Base-by-base conservation (phyloP, 371 early-diverging fungal genomes). In the Mycotypha africana region DNA sequence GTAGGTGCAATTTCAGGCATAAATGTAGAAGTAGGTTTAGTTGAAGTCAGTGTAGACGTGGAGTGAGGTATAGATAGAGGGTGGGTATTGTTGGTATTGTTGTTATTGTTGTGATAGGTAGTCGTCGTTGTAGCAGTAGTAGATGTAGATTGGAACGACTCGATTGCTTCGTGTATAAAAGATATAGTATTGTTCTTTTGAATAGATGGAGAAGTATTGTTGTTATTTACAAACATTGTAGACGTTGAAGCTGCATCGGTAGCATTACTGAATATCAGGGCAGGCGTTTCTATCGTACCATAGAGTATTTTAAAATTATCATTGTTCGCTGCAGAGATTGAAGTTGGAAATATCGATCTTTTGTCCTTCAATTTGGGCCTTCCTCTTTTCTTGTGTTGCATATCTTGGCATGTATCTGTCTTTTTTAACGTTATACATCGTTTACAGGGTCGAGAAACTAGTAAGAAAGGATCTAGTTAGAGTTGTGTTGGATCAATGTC, bases 341-440 rank as follows among this genome's bases (percentile, higher is more conserved):
- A n/a, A n/a, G n/a, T n/a, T n/a, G n/a, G n/a, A n/a, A n/a, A n/a
- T n/a, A n/a, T n/a, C n/a, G n/a, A n/a, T n/a, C n/a, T n/a, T n/a
- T n/a, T n/a, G n/a, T n/a, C n/a, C n/a, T n/a, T n/a, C n/a, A n/a
- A n/a, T n/a, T n/a, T 86, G 25, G 88, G 89, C 17, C 89, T 75
- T 14, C 89, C 89, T 48, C 89, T 78, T 51, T 87, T 87, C 53
- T 86, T 89, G 61, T 87, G 88, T 56, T 85, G 77, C 41, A 85
- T 85, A 59, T 89, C 89, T 25, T 78, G 70, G 45, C 89, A 89
- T n/a, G 82, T 78, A 38, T 84, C 84, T 41, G 75, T 65, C 53
- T 82, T 86, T 33, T 79, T 79, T n/a, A 84, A 51, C 2, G 83
- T 65, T n/a, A 85, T 62, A 58, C 89, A 89, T 28, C 89, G 68